phyloP scores from a whole-genome alignment of 345 rosid genomes.

The Carallia brachiata region DNA sequence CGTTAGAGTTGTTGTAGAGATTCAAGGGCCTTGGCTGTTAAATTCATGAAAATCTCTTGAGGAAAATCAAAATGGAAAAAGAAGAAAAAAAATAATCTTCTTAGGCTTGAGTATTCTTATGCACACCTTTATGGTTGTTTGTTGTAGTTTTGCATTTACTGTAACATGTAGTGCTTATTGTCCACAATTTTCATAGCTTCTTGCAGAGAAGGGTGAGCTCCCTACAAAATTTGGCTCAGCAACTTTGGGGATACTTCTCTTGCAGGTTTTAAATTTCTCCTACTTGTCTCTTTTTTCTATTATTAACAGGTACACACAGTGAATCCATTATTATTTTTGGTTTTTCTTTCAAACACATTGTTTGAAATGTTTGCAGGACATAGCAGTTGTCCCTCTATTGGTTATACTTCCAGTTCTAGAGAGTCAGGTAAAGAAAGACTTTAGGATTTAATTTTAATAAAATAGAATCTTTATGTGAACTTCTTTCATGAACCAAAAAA shows the following conservation, averaged over 20 bases:
- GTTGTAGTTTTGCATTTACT: background rate
- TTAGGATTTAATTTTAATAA: too few species aligned
- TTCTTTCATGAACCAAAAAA: too few species aligned
- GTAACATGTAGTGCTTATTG: conserved; percentile 33
- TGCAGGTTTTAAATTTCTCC: conserved; percentile 57
- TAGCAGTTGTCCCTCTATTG: conserved; percentile 89
- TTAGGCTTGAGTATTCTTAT: background rate
- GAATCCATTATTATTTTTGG: conserved; percentile 19
- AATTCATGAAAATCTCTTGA: background rate
- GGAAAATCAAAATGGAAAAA: background rate
- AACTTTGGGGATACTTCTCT: conserved; percentile 91
- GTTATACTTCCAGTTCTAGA: conserved; percentile 92
- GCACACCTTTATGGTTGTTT: background rate
- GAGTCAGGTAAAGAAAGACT: conserved; percentile 55
- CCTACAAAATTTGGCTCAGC: conserved; percentile 98
- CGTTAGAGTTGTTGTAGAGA: background rate
- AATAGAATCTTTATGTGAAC: background rate
- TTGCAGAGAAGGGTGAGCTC: conserved; percentile 98
- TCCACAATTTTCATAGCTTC: conserved; percentile 60
- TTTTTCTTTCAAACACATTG: background rate
- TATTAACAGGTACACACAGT: background rate
- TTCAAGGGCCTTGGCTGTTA: background rate
- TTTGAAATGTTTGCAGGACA: conserved; percentile 62
- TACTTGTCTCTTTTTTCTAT: background rate
- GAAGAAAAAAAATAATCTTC: background rate